Percentiles rank a stretch among this genome's conserved stretches.
Evolutionary conservation across 1,139 yeast genomes (phyloP).

Genomic region (Yamadazyma sp.): DNA sequence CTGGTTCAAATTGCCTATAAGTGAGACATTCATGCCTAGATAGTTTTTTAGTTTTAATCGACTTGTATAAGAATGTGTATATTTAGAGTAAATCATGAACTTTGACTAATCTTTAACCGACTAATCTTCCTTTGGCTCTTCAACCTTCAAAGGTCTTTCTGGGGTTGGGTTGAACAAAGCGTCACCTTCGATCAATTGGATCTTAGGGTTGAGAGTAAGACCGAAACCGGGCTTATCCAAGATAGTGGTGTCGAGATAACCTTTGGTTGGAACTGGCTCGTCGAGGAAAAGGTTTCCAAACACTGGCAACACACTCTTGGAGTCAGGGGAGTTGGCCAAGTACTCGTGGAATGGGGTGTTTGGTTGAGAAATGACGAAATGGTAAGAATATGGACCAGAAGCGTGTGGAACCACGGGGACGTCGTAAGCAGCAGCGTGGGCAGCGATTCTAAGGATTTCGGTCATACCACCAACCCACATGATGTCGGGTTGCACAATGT

Average conservation of each 20-base stretch:
- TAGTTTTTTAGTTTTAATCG: not conserved
- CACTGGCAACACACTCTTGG: slow-evolving; percentile 44
- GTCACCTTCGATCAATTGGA: slow-evolving; percentile 41
- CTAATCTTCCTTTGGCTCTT: slow-evolving; percentile 10
- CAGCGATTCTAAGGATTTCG: slow-evolving; percentile 43
- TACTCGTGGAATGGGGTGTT: slow-evolving; percentile 54
- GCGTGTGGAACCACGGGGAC: slow-evolving; percentile 54
- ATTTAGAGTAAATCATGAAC: no score
- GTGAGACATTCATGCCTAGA: slow-evolving; percentile 8
- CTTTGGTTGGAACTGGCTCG: slow-evolving; percentile 47
- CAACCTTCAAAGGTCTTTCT: slow-evolving; percentile 29
- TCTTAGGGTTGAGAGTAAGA: slow-evolving; percentile 41
- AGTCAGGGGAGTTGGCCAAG: slow-evolving; percentile 50
- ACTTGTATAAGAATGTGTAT: not conserved
- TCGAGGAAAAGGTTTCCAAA: slow-evolving; percentile 45
- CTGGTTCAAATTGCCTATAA: slow-evolving; percentile 18
- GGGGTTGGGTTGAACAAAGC: slow-evolving; percentile 37
- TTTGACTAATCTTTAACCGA: not conserved
- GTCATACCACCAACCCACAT: slow-evolving; percentile 57
- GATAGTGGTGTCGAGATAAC: slow-evolving; percentile 33
- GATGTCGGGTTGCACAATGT: slow-evolving; percentile 50
- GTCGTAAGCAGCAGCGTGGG: slow-evolving; percentile 52
- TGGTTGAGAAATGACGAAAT: slow-evolving; percentile 47
- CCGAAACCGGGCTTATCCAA: slow-evolving; percentile 52
- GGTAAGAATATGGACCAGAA: slow-evolving; percentile 51